Conservation (phyloP, 2,329 filamentous ascomycete genomes). For the Aplosporella prunicola region DNA sequence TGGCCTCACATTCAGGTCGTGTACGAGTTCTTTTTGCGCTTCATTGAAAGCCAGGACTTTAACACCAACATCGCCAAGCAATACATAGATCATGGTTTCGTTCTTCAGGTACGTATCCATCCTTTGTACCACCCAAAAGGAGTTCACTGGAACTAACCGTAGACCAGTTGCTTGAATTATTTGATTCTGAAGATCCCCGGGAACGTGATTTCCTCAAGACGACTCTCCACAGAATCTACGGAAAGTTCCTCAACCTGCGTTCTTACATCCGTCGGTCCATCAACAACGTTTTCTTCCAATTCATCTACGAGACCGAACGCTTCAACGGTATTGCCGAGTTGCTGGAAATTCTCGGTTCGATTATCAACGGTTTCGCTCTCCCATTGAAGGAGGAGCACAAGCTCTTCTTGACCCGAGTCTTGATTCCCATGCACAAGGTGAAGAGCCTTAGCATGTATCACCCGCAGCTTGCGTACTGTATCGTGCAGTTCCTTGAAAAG, state of each 20-base stretch:
- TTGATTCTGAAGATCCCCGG: slow-evolving; percentile 94
- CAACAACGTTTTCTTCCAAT: slow-evolving; percentile 99
- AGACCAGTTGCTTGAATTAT: slow-evolving; percentile 75
- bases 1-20: slow-evolving; percentile 99
- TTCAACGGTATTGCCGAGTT: slow-evolving; percentile 98
- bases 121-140: background rate
- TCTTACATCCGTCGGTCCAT: slow-evolving; percentile 97
- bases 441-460: slow-evolving; percentile 99
- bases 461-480: slow-evolving; percentile 95
- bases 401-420: slow-evolving; percentile 84
- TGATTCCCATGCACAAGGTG: slow-evolving; percentile 92
- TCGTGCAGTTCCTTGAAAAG: slow-evolving; percentile 97
- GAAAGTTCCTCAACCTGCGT: slow-evolving; percentile 94
- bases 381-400: slow-evolving; percentile 98
- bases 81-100: slow-evolving; percentile 97
- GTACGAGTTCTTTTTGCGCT: slow-evolving; percentile 97
- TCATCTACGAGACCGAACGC: slow-evolving; percentile 95
- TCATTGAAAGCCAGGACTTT: slow-evolving; percentile 99
- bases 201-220: slow-evolving; percentile 98
- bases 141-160: slow-evolving; percentile 14
- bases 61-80: slow-evolving; percentile 99
- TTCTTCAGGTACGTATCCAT: slow-evolving; percentile 54
- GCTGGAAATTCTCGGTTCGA: slow-evolving; percentile 91
- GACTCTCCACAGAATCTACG: slow-evolving; percentile 93
- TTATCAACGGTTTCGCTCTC: slow-evolving; percentile 96